Conservation (phyloP, 768 basidiomycete species). For the Peribolospora kevripleyi region DNA sequence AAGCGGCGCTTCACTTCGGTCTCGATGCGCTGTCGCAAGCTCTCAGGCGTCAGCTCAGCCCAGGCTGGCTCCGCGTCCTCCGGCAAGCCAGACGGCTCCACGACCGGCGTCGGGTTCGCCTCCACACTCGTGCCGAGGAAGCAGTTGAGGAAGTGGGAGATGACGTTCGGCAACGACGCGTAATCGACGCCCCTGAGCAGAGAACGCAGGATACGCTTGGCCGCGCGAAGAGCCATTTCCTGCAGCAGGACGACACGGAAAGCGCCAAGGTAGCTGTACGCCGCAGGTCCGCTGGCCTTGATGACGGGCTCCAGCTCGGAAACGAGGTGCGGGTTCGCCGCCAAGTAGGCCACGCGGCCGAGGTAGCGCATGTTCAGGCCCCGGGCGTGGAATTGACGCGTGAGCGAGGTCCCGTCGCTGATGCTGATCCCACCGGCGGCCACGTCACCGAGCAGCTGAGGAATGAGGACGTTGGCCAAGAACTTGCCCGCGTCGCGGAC, state of each 20-base stretch:
- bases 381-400: conserved; percentile 19
- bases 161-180: conserved; percentile 12
- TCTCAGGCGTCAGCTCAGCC: conserved; percentile 19
- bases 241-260: conserved; percentile 16
- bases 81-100: conserved; percentile 16
- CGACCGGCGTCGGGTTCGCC: conserved; percentile 16
- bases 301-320: neutral
- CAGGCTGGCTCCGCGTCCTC: conserved; percentile 13
- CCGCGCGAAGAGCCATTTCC: conserved; percentile 25
- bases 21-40: conserved; percentile 16
- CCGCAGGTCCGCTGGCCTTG: no score
- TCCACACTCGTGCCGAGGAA: conserved; percentile 19
- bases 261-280: neutral
- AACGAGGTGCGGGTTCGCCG: neutral
- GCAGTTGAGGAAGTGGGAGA: conserved; percentile 27
- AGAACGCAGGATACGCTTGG: conserved; percentile 22
- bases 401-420: conserved; percentile 21
- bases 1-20: conserved; percentile 18
- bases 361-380: conserved; percentile 29
- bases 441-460: conserved; percentile 15
- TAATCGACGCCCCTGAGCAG: conserved; percentile 15
- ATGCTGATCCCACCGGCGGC: conserved; percentile 15
- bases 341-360: conserved; percentile 18
- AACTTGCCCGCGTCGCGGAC: conserved; percentile 23
- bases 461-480: conserved; percentile 18